phyloP scores from a whole-genome alignment of 352 stramenopile species.

The Phytophthora uliginosa region DNA sequence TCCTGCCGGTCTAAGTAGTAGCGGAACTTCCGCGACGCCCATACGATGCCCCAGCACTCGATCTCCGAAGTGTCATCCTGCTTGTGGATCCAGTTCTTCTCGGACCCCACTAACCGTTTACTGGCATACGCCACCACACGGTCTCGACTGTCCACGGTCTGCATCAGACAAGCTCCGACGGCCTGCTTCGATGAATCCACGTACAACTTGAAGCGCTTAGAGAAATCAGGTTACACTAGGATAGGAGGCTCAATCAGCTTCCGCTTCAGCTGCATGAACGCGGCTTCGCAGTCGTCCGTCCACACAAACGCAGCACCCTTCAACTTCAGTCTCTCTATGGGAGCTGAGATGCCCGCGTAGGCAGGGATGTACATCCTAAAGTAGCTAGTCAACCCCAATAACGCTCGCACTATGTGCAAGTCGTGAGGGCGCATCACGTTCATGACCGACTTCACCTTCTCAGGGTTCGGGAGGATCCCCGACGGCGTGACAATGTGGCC shows the following conservation, averaged over 20 bases:
- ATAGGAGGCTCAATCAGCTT: slow-evolving; percentile 2
- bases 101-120: not conserved
- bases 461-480: slow-evolving; percentile 1
- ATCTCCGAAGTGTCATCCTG: slow-evolving; percentile 1
- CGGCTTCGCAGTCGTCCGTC: slow-evolving; percentile 3
- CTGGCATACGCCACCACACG: slow-evolving; percentile 2
- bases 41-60: not conserved
- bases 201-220: slow-evolving; percentile 5
- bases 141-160: not conserved
- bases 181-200: slow-evolving; percentile 3
- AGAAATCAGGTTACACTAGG: slow-evolving; percentile 2
- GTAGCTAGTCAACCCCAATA: slow-evolving; percentile 4
- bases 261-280: slow-evolving; percentile 8
- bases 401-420: not conserved
- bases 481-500: slow-evolving; percentile 8
- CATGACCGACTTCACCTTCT: slow-evolving; percentile 14
- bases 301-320: not conserved
- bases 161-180: slow-evolving; percentile 5
- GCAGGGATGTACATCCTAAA: slow-evolving; percentile 4
- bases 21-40: too few relatives aligned
- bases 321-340: slow-evolving; percentile 4
- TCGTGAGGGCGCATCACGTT: not conserved
- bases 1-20: too few relatives aligned
- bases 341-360: not conserved
- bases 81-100: not conserved